Evolutionary conservation across 495 filamentous ascomycete species (phyloP).

Genomic region (Aspergillus ostianus): DNA sequence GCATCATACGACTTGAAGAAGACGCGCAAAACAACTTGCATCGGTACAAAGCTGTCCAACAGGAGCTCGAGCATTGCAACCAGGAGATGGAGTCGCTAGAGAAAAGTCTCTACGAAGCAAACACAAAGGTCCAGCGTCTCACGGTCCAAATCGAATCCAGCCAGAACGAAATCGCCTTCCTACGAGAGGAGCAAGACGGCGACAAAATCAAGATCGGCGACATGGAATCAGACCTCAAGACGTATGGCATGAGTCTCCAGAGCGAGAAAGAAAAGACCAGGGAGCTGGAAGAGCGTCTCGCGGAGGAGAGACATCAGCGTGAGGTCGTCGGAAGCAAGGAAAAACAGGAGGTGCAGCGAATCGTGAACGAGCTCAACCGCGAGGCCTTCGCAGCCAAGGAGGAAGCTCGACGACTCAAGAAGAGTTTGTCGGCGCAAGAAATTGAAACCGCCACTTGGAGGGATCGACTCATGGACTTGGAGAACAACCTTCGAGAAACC

Average conservation of each 20-base stretch:
- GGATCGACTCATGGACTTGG: slow-evolving; percentile 82
- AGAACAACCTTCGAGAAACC: slow-evolving; percentile 80
- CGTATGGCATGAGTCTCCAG: slow-evolving; percentile 64
- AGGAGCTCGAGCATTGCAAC: slow-evolving; percentile 71
- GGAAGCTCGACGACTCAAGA: slow-evolving; percentile 75
- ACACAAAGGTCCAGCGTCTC: slow-evolving; percentile 79
- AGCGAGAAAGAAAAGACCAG: slow-evolving; percentile 78
- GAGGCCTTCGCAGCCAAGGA: slow-evolving; percentile 82
- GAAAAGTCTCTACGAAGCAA: slow-evolving; percentile 71
- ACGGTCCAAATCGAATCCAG: slow-evolving; percentile 89
- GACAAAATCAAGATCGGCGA: slow-evolving; percentile 99
- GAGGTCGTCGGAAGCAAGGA: slow-evolving; percentile 82
- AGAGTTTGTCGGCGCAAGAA: slow-evolving; percentile 77
- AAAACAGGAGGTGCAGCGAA: slow-evolving; percentile 80
- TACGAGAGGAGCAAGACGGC: slow-evolving; percentile 93
- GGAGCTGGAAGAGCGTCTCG: slow-evolving; percentile 75
- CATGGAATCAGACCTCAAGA: slow-evolving; percentile 76
- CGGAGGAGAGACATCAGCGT: slow-evolving; percentile 77
- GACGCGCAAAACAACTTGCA: slow-evolving; percentile 67
- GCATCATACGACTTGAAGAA: slow-evolving; percentile 81
- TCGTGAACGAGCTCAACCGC: slow-evolving; percentile 81
- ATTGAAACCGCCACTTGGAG: slow-evolving; percentile 87
- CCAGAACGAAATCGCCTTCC: slow-evolving; percentile 90
- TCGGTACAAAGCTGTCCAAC: slow-evolving; percentile 69
- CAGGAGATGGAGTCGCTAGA: slow-evolving; percentile 76